These are phyloP conservation scores for Exophiala dermatitidis DNA, from an alignment of 2,329 filamentous ascomycete genomes.

Conservation along the genomic window DNA sequence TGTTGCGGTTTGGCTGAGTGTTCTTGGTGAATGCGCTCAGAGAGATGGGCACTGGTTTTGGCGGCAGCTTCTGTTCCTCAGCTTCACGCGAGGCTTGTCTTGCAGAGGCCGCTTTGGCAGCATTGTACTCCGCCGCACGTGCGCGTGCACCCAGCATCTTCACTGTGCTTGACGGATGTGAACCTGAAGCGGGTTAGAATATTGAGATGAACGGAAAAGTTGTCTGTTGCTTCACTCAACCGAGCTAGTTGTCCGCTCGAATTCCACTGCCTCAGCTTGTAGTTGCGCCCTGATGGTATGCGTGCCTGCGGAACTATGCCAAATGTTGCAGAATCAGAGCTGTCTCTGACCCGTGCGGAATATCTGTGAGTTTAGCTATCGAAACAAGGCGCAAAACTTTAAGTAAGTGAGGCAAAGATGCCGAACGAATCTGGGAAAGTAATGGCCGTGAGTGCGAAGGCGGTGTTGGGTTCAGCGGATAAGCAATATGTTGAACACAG, in stretches of 20 bases:
- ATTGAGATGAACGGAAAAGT: background rate
- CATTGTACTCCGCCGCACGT: slow-evolving; percentile 26
- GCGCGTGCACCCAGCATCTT: slow-evolving; percentile 26
- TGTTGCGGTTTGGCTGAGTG: slow-evolving; percentile 23
- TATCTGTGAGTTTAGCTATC: too few species aligned
- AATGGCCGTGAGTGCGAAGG: background rate
- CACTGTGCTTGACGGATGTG: background rate
- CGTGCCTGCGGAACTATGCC: background rate
- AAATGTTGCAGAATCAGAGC: background rate
- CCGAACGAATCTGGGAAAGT: background rate
- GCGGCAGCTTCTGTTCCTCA: slow-evolving; percentile 26
- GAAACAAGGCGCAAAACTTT: too few species aligned
- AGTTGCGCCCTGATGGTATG: background rate
- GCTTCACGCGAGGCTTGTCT: slow-evolving; percentile 25
- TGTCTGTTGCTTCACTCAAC: slow-evolving; percentile 1
- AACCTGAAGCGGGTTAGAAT: slow-evolving; percentile 1
- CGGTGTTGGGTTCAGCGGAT: background rate
- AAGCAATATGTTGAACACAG: slow-evolving; percentile 2
- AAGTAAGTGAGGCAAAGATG: background rate
- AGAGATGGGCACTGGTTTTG: slow-evolving; percentile 23
- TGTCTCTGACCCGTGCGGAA: background rate
- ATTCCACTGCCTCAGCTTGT: background rate
- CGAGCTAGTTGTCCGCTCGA: background rate
- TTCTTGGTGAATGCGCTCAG: slow-evolving; percentile 25
- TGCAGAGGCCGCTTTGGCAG: slow-evolving; percentile 23